Conservation (phyloP, 139 green algal species). For the Chlorella sp. region DNA sequence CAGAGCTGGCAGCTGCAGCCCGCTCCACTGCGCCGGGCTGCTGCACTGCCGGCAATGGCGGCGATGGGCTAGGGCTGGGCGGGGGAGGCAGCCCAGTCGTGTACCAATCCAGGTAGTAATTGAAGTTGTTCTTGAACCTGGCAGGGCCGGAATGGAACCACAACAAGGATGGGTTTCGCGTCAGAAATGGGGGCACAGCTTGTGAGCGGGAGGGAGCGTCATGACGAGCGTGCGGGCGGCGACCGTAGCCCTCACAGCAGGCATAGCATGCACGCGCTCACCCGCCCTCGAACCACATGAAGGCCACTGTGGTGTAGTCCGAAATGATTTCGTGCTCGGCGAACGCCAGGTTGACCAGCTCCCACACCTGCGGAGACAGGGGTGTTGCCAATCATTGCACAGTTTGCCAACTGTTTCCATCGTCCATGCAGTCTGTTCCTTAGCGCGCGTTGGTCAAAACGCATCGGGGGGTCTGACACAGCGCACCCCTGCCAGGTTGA, state of each 20-base stretch:
- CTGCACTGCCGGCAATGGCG: not conserved
- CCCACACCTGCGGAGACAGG: not conserved
- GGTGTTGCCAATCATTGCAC: too few relatives aligned
- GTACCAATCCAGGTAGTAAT: not conserved
- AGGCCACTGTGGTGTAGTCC: constrained; percentile 15
- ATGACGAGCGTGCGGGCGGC: too few relatives aligned
- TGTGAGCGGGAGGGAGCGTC: too few relatives aligned
- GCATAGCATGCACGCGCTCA: not conserved
- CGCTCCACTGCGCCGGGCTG: too few relatives aligned
- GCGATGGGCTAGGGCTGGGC: not conserved
- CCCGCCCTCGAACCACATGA: constrained; percentile 28
- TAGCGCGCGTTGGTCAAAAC: too few relatives aligned
- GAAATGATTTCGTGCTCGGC: constrained; percentile 23
- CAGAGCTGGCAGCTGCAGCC: not conserved
- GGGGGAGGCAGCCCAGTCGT: not conserved
- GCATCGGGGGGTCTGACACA: too few relatives aligned
- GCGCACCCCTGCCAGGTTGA: not conserved
- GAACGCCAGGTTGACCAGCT: constrained; percentile 12
- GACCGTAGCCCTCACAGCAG: not conserved
- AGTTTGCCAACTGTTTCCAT: too few relatives aligned
- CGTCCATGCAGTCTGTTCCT: too few relatives aligned
- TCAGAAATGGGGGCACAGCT: too few relatives aligned
- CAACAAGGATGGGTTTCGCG: too few relatives aligned
- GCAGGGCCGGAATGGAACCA: not conserved
- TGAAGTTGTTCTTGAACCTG: not conserved